Percentiles rank a stretch among this genome's conserved stretches.
Conservation (phyloP, 345 rosid genomes). For the Angophora floribunda region DNA sequence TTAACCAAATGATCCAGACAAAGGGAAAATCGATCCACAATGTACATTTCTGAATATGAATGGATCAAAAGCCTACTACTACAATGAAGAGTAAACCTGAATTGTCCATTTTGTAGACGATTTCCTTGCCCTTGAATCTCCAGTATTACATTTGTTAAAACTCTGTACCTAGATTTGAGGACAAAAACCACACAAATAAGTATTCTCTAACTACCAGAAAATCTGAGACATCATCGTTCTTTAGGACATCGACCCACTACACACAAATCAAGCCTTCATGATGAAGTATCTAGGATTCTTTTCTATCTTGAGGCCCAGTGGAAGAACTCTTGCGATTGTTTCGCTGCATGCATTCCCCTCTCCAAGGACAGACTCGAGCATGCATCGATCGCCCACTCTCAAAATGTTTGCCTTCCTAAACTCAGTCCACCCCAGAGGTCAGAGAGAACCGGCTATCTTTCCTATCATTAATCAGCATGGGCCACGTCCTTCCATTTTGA, state of each 20-base stretch:
- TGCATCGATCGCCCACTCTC: neutral
- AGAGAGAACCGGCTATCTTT: neutral
- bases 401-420: neutral
- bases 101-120: neutral
- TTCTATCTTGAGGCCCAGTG: neutral
- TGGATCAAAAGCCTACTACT: neutral
- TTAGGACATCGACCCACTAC: neutral
- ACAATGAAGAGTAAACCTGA: neutral
- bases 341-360: neutral
- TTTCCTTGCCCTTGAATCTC: neutral
- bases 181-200: neutral
- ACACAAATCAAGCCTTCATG: neutral
- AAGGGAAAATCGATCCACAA: neutral
- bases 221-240: neutral
- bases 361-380: neutral
- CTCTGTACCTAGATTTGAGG: neutral
- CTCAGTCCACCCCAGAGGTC: neutral
- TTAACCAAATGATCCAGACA: neutral
- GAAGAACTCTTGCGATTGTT: neutral
- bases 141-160: neutral
- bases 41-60: neutral
- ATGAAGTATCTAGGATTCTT: neutral
- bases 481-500: neutral
- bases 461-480: neutral
- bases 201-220: neutral